phyloP scores from a whole-genome alignment of 306 rosid species.

The Cicer bijugum region DNA sequence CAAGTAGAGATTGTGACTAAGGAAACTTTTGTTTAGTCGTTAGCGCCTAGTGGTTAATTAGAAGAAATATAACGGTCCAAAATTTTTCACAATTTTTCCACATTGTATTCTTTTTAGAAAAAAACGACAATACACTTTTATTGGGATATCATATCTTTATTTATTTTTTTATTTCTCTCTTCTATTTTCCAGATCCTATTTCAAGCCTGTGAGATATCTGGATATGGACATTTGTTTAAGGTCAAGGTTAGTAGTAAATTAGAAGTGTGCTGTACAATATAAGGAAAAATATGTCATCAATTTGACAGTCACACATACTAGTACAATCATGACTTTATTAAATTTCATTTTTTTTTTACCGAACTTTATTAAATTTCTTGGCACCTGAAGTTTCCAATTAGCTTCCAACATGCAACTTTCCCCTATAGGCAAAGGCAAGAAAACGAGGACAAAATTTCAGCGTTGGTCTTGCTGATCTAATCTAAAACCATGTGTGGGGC shows the following conservation, averaged over 20 bases:
- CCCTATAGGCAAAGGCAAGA: background rate
- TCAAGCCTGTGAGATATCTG: background rate
- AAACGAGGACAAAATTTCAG: constrained; percentile 1
- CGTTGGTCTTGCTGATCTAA: background rate
- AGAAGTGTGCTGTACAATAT: background rate
- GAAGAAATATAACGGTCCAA: background rate
- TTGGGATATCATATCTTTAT: background rate
- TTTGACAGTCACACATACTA: background rate
- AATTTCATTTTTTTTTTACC: too few relatives aligned
- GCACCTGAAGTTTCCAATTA: background rate
- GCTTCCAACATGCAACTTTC: background rate
- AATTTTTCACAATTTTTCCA: background rate
- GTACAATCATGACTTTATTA: background rate
- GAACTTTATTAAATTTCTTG: background rate
- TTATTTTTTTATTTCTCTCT: background rate
- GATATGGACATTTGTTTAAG: background rate
- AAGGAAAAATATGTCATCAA: background rate
- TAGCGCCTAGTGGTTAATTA: too few relatives aligned
- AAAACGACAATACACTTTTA: background rate
- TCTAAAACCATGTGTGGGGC: background rate
- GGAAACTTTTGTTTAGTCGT: too few relatives aligned
- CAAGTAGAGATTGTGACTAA: too few relatives aligned
- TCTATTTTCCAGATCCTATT: background rate
- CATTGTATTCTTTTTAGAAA: background rate
- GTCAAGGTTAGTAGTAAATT: background rate